Evolutionary conservation across 257 asterid genomes (phyloP).

Genomic region (Forsythia suspensa): DNA sequence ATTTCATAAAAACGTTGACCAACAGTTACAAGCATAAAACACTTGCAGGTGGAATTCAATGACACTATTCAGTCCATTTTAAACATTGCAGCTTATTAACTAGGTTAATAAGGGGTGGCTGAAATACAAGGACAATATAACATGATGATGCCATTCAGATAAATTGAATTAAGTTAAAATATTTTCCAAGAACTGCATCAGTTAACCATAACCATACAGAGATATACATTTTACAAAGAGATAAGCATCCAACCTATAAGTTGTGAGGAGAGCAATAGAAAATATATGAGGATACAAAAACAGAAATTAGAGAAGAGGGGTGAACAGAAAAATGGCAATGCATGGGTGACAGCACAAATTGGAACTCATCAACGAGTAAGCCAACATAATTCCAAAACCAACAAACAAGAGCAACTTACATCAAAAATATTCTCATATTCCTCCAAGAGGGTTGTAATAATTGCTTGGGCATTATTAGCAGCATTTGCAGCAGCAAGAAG

Average conservation of each 20-base stretch:
- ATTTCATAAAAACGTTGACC: neutral
- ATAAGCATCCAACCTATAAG: slow-evolving; percentile 11
- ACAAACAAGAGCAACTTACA: slow-evolving; percentile 48
- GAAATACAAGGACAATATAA: neutral
- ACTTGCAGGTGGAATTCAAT: slow-evolving; percentile 5
- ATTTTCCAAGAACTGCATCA: slow-evolving; percentile 8
- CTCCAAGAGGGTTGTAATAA: slow-evolving; percentile 75
- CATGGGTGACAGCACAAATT: slow-evolving; percentile 2
- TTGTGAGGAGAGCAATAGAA: slow-evolving; percentile 10
- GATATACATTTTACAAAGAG: neutral
- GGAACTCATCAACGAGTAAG: slow-evolving; percentile 13
- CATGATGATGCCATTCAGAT: slow-evolving; percentile 9
- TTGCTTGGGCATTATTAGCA: slow-evolving; percentile 87
- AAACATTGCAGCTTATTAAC: slow-evolving; percentile 8
- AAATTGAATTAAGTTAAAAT: slow-evolving; percentile 10
- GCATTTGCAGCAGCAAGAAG: slow-evolving; percentile 96
- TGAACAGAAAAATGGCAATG: neutral
- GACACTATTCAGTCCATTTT: slow-evolving; percentile 12
- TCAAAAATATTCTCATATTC: slow-evolving; percentile 78
- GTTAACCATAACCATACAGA: slow-evolving; percentile 10
- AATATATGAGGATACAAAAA: slow-evolving; percentile 3
- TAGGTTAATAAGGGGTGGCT: neutral
- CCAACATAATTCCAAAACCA: slow-evolving; percentile 11
- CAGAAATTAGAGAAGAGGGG: too few relatives aligned
- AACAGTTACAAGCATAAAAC: neutral